Base-by-base conservation (phyloP, 1,284 basidiomycete genomes). In the Cutaneotrichosporon cavernicola region DNA sequence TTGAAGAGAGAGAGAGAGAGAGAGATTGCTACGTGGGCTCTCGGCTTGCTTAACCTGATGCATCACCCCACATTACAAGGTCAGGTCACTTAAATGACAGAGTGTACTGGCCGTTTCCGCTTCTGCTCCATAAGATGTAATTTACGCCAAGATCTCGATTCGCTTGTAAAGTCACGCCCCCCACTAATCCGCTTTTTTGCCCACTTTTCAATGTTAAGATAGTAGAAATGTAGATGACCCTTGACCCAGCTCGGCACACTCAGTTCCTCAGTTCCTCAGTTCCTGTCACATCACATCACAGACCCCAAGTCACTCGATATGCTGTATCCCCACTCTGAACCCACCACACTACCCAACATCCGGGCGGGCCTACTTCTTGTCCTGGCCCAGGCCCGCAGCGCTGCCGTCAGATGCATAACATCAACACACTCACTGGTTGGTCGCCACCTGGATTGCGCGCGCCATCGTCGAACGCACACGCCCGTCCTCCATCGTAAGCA, bases 401-500 rank as follows among this genome's bases (percentile, higher is more conserved):
- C 77, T 78, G 63, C 10, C 11, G 51, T 63, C 22, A 62, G 49
- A 50, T 59, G 62, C 30, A 18, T 40, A 36, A 56, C 34, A 18
- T n/a, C 26, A 43, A 40, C 55, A 49, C 34, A 65, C 78, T 72
- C 58, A 78, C 79, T 81, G 89, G 69, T 93, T 89, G 0, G 95
- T 92, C 0, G 95, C 95, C 22, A 92, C 86, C 79, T 99, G 95
- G 65, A 99, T 97, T 7, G 91, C 90, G 59, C 97, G 86, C 10
- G 97, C 97, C 73, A 99, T 95, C 0, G 96, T 98, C 1, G 92
- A 95, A 51, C 97, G 86, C 26, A 99, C 89, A 69, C 87, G 85
- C 0, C 96, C 97, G 74, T 99, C 97, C 80, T 99, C 97, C 76
- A 99, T 85, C 0, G 92, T 90, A 34, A 99, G 83, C 53, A 99